Conservation (phyloP, 345 rosid species). For the Cardiospermum halicacabum region DNA sequence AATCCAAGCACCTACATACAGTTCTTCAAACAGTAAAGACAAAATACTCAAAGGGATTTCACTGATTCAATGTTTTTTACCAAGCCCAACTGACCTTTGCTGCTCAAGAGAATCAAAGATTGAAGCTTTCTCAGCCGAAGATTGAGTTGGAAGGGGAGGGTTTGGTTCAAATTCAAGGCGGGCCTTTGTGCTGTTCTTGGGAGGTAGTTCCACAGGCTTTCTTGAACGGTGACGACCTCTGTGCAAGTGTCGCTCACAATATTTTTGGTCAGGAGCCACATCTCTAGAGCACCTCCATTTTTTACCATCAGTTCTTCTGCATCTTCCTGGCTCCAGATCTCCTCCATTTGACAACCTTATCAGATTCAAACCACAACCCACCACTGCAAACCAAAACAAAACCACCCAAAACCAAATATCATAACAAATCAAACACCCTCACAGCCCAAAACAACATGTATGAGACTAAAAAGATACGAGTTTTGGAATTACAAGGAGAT, state of each 20-base stretch:
- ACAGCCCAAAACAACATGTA: background rate
- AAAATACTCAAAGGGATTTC: too few relatives aligned
- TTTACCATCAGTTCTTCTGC: slow-evolving; percentile 81
- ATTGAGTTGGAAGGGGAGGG: slow-evolving; percentile 10
- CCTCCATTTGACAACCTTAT: slow-evolving; percentile 30
- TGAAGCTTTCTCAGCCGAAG: slow-evolving; percentile 18
- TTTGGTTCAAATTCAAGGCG: slow-evolving; percentile 12
- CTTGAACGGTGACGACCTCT: slow-evolving; percentile 98
- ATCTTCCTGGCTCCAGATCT: slow-evolving; percentile 78
- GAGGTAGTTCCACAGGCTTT: slow-evolving; percentile 84
- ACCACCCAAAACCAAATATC: background rate
- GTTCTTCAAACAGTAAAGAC: too few relatives aligned
- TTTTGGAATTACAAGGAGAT: slow-evolving; percentile 18
- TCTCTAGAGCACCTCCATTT: slow-evolving; percentile 91
- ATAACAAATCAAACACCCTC: background rate
- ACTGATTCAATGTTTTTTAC: background rate
- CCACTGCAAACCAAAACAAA: slow-evolving; percentile 25
- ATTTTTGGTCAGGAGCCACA: slow-evolving; percentile 65
- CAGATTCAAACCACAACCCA: slow-evolving; percentile 28
- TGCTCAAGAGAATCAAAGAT: slow-evolving; percentile 22
- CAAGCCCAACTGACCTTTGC: slow-evolving; percentile 21
- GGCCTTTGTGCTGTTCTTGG: slow-evolving; percentile 24
- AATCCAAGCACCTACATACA: slow-evolving; percentile 32
- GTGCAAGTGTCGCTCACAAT: slow-evolving; percentile 82
- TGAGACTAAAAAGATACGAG: background rate